Percentiles rank a stretch among this genome's conserved stretches.
Conservation (phyloP, 1,139 yeast genomes). For the Pneumocystis murina region DNA sequence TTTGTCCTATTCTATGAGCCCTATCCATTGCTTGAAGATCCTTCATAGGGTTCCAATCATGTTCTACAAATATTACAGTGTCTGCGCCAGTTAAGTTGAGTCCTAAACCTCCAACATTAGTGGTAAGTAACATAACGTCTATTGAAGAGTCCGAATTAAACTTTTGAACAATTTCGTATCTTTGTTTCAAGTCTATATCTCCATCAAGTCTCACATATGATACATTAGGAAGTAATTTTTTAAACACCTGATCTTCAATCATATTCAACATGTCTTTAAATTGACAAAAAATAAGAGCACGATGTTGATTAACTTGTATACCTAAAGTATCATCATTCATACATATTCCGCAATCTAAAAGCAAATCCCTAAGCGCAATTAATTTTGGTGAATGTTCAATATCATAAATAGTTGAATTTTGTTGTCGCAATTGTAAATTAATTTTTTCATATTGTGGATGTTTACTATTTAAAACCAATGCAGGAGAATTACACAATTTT, state of each 20-base stretch:
- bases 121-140: slow-evolving; percentile 78
- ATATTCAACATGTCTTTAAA: slow-evolving; percentile 94
- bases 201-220: slow-evolving; percentile 94
- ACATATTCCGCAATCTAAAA: slow-evolving; percentile 93
- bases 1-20: slow-evolving; percentile 95
- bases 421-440: slow-evolving; percentile 40
- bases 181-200: slow-evolving; percentile 77
- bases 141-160: slow-evolving; percentile 95
- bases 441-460: slow-evolving; percentile 76
- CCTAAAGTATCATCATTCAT: slow-evolving; percentile 36
- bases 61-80: slow-evolving; percentile 95
- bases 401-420: slow-evolving; percentile 48
- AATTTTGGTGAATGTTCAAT: slow-evolving; percentile 85
- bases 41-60: slow-evolving; percentile 99
- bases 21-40: slow-evolving; percentile 99
- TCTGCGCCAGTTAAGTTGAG: slow-evolving; percentile 96
- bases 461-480: slow-evolving; percentile 67
- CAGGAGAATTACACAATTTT: slow-evolving; percentile 91
- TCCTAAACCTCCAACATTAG: slow-evolving; percentile 97
- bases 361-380: slow-evolving; percentile 61
- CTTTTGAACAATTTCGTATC: slow-evolving; percentile 81
- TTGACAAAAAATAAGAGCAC: slow-evolving; percentile 92
- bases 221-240: slow-evolving; percentile 74
- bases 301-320: slow-evolving; percentile 82
- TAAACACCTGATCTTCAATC: slow-evolving; percentile 78